phyloP scores from a whole-genome alignment of 306 rosid genomes.

The Psophocarpus tetragonolobus region DNA sequence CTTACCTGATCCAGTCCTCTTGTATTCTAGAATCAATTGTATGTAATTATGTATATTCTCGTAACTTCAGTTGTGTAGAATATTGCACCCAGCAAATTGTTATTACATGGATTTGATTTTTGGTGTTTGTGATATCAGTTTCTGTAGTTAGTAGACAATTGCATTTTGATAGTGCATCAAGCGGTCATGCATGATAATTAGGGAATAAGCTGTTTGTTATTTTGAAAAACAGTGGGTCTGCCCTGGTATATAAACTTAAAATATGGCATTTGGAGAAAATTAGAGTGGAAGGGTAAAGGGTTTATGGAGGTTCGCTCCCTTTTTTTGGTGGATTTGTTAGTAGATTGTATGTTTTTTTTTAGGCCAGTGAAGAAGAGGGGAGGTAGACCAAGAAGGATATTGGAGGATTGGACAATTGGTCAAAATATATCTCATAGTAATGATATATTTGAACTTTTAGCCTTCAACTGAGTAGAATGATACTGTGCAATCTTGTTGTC shows the following conservation, averaged over 20 bases:
- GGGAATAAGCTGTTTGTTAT: slow-evolving; percentile 21
- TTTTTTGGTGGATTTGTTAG: not conserved
- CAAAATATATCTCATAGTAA: no score
- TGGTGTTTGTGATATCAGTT: slow-evolving; percentile 24
- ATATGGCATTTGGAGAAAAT: slow-evolving; percentile 2
- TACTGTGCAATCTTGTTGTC: no score
- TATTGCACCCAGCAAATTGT: slow-evolving; percentile 21
- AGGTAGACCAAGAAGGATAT: no score
- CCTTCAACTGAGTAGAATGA: no score
- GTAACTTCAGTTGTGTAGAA: slow-evolving; percentile 15
- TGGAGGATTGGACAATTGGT: no score
- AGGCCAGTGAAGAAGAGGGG: no score
- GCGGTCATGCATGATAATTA: slow-evolving; percentile 8
- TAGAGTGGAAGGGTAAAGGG: slow-evolving; percentile 3
- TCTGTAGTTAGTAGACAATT: slow-evolving; percentile 28
- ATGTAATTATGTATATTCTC: slow-evolving; percentile 12
- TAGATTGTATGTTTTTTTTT: no score
- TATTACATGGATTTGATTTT: slow-evolving; percentile 17
- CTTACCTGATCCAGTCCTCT: slow-evolving; percentile 23
- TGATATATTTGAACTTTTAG: no score
- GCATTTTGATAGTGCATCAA: slow-evolving; percentile 24
- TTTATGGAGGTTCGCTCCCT: not conserved
- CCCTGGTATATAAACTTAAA: not conserved
- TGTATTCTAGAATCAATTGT: slow-evolving; percentile 11
- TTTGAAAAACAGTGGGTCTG: slow-evolving; percentile 22